phyloP scores from a whole-genome alignment of 2,329 filamentous ascomycete genomes.

The Ophiostoma angusticollis region DNA sequence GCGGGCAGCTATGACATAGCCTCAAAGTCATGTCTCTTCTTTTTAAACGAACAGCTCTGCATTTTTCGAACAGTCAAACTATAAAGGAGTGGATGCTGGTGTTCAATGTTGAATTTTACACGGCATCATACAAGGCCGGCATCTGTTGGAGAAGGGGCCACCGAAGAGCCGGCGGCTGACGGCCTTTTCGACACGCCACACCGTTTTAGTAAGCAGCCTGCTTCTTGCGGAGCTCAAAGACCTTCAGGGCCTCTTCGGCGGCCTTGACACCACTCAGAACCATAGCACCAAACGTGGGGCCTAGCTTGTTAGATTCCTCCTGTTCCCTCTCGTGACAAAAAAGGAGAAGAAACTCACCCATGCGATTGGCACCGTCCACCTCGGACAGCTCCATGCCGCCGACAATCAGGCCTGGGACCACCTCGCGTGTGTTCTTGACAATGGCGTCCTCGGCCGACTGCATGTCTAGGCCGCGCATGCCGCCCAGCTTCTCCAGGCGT shows the following conservation, averaged over 20 bases:
- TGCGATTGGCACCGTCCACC: slow-evolving; percentile 81
- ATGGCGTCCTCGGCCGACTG: slow-evolving; percentile 84
- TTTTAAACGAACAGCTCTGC: too few species aligned
- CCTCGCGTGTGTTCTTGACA: slow-evolving; percentile 79
- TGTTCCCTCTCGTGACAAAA: not conserved
- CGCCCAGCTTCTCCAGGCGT: slow-evolving; percentile 67
- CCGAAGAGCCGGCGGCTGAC: too few species aligned
- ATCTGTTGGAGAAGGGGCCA: too few species aligned
- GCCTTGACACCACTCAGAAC: slow-evolving; percentile 78
- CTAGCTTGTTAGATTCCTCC: slow-evolving; percentile 15
- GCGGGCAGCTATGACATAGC: too few species aligned
- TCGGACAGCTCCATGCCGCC: slow-evolving; percentile 90
- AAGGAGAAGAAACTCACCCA: slow-evolving; percentile 41
- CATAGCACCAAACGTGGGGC: slow-evolving; percentile 82
- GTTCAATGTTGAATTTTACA: too few species aligned
- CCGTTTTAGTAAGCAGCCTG: slow-evolving; percentile 5
- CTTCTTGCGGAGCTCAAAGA: slow-evolving; percentile 62
- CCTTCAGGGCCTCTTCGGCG: slow-evolving; percentile 68
- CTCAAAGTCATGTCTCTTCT: too few species aligned
- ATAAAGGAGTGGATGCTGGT: too few species aligned
- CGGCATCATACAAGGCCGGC: too few species aligned
- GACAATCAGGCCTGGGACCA: slow-evolving; percentile 79
- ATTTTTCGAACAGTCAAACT: too few species aligned
- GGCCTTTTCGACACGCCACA: too few species aligned
- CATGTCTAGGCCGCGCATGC: slow-evolving; percentile 93